Base-by-base conservation (phyloP, 768 basidiomycete species). In the Galerina sulciceps region DNA sequence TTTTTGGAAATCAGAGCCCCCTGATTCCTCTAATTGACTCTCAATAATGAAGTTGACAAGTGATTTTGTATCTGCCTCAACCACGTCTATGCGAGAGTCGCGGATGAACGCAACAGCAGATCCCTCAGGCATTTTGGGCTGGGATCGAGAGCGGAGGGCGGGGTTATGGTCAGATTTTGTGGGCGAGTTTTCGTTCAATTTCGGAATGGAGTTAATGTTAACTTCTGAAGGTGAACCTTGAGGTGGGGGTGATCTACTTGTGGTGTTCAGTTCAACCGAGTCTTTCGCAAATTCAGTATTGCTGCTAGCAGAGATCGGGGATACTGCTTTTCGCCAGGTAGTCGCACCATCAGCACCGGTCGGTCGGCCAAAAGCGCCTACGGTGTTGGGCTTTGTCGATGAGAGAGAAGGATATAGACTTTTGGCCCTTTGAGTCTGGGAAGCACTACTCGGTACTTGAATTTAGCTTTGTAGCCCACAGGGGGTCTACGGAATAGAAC, bases 51-150 rank as follows among this genome's bases (percentile, higher is more conserved):
- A 94, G 61, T 83, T 86, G 57, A 93, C 89, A 10, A 78, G 62
- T 14, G 78, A 69, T 54, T 79, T 81, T 4, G 79, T 64, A 64
- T 85, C 82, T 37, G 75, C 74, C 56, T 76, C 78, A 34, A 81
- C 77, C 14, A 73, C 70, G 55, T 86, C 83, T 37, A 85, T 79
- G 34, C 80, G 79, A 6, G 84, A 84, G 67, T 86, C 83, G 38
- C 89, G 87, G 70, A 87, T 87, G 72, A 90, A 90, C 36, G 86
- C 90, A 53, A 92, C 87, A 41, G 80, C 82, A 45, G 88, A 85
- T 18, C 89, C 90, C 52, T 76, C 83, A 48, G 89, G 89, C 81
- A 90, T 84, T 69, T 86, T 91, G 4, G 86, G 86, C 61, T 86
- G 84, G n/a, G 80, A 71, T 67, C 85, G 80, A 8, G 78, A 65